Evolutionary conservation across 345 rosid species (phyloP), one percentile per base, ranked within the genome.

Genomic region (Euphorbia peplus): DNA sequence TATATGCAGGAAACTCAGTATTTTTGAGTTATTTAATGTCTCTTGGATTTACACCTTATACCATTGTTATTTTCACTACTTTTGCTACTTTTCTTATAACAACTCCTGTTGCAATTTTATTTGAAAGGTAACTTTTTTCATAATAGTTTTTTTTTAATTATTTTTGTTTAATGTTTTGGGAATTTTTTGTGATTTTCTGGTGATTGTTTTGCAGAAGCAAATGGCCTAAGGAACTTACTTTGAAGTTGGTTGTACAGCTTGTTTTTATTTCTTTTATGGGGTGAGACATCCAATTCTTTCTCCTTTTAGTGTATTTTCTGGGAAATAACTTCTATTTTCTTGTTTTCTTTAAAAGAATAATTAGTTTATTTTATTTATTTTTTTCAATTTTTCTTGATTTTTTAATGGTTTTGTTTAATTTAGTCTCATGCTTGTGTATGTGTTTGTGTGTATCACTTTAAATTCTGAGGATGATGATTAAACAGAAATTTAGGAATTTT

Each of bases 21-120:
- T 75, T 87, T 58, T 77, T 87, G 85, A 84, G 88, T 71, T 86
- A 86, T 78, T 71, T 95, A 44, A 88, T 87, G 97, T 86, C 98
- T 18, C 78, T 88, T 30, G 92, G 98, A 64, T 84, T 92, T 32
- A 69, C 74, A 39, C 78, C 92, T 75, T 80, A 83, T 25, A 77
- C 92, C 70, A 87, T 90, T 84, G 81, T 87, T 71, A 82, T 87
- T 81, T 82, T 80, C 83, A 73, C 89, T 60, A 73, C 90, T 32
- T 75, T 82, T 66, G 91, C 95, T 48, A 82, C 96, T 64, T 95
- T 87, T 82, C 26, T 92, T n/a, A 41, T 87, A 60, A 84, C 88
- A 66, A 79, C 89, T 46, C 98, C 97, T 57, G 7, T 84, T 62
- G 96, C 98, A 35, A 37, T 87, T 48, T 71, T 62, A 70, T 87